These are phyloP conservation scores for Microbotryum intermedium DNA, from an alignment of 1,284 basidiomycete genomes.

Conservation along the genomic window DNA sequence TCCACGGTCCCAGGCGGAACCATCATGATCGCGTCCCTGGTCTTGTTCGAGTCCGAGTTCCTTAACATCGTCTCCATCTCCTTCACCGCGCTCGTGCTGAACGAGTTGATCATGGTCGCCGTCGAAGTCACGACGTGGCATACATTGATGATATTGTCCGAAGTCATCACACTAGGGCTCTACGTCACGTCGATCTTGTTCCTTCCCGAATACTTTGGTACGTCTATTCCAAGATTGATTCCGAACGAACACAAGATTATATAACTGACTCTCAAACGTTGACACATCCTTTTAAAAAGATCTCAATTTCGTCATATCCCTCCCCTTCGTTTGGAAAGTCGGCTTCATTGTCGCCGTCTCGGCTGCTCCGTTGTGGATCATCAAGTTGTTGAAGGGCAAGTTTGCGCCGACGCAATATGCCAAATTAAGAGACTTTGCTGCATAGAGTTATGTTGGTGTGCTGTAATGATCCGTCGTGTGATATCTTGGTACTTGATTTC, in stretches of 20 bases:
- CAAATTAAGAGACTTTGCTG: slow-evolving; percentile 52
- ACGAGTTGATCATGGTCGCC: slow-evolving; percentile 94
- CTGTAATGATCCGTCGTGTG: not conserved
- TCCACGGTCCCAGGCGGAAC: slow-evolving; percentile 74
- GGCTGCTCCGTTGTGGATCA: slow-evolving; percentile 79
- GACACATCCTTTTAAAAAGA: slow-evolving; percentile 47
- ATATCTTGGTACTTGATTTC: not conserved
- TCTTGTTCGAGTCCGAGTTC: slow-evolving; percentile 96
- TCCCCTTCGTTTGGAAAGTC: slow-evolving; percentile 89
- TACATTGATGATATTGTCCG: slow-evolving; percentile 87
- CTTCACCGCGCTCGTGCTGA: slow-evolving; percentile 89
- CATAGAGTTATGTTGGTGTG: not conserved
- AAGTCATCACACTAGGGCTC: slow-evolving; percentile 77
- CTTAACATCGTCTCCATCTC: slow-evolving; percentile 97
- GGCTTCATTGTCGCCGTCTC: slow-evolving; percentile 86
- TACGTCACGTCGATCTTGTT: slow-evolving; percentile 90
- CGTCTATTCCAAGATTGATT: slow-evolving; percentile 36
- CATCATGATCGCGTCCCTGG: slow-evolving; percentile 95
- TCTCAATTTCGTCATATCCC: slow-evolving; percentile 79
- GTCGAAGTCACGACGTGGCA: slow-evolving; percentile 55
- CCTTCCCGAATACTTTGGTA: slow-evolving; percentile 93
- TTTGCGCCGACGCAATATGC: slow-evolving; percentile 89
- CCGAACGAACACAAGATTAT: not conserved
- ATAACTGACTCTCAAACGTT: too few relatives aligned
- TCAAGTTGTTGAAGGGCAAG: slow-evolving; percentile 76